A percentile compares a stretch with the other conserved stretches of the same genome.
Conservation (phyloP, 768 basidiomycete species). For the Holtermannia corniformis region DNA sequence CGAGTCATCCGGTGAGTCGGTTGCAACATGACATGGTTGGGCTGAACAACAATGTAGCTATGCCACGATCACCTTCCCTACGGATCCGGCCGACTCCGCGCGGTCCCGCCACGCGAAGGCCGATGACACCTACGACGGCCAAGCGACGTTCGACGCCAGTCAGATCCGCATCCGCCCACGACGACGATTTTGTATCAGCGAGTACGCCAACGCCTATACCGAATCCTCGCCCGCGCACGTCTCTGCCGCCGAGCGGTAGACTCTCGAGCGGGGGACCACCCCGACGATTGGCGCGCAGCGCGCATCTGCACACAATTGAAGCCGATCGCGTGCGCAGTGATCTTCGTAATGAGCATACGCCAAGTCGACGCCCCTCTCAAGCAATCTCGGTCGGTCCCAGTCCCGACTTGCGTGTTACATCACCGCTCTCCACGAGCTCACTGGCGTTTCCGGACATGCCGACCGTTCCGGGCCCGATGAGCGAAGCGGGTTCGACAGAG, state of each 20-base stretch:
- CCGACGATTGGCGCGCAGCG: conserved; percentile 21
- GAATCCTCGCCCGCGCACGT: background rate
- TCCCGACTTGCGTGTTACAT: background rate
- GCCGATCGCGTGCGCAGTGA: conserved; percentile 6
- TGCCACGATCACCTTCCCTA: background rate
- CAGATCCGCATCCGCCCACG: background rate
- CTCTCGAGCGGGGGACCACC: background rate
- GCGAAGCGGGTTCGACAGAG: background rate
- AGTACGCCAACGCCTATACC: background rate
- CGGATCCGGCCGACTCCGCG: background rate
- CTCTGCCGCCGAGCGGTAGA: background rate
- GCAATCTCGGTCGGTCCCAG: too few species aligned
- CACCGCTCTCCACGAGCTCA: background rate
- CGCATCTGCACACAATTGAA: conserved; percentile 38
- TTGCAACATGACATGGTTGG: too few species aligned
- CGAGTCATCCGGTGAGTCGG: background rate
- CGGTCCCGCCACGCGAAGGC: too few species aligned
- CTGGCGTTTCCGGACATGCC: background rate
- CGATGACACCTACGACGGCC: background rate
- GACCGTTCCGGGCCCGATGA: background rate
- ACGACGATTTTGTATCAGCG: background rate
- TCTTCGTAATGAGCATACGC: background rate
- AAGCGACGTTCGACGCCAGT: background rate
- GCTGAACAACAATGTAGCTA: too few species aligned
- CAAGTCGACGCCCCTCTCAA: too few species aligned